Evolutionary conservation across 78 protist genomes (phyloP), one percentile per base, ranked within the genome.

Genomic region (Pigoraptor vietnamica): DNA sequence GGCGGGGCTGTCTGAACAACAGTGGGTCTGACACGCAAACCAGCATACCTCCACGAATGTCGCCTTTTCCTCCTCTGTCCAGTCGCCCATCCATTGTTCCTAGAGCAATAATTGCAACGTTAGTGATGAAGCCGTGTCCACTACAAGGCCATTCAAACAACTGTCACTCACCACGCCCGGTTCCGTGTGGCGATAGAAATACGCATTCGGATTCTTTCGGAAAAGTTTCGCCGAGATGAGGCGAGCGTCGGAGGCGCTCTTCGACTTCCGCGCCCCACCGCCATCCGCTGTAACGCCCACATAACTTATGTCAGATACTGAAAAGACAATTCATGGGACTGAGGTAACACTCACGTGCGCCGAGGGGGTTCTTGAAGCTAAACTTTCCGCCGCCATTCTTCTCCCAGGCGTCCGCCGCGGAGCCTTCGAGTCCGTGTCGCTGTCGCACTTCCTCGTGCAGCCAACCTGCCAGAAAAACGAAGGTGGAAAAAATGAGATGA

Each of bases 161-260:
- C 67, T 48, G 67, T 48, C 67, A 48, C 91, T 10, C 91, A 40
- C 91, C 82, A 10, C 40, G 86, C 93, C 88, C 33, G 93, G 93
- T 36, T 36, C 93, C 0, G n/a, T 19, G 48, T 91, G 93, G 40
- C 93, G 89, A n/a, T 91, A 91, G 23, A 91, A 91, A 36, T 56
- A 91, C 2, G 39, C 38, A 86, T 91, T 91, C 23, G 93, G 93
- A 81, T 91, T 91, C 89, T 91, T 91, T 23, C 23, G 32, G 34
- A 91, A 14, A 21, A 91, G 19, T 21, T 86, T 86, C 0, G 79
- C 1, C 9, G 90, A 6, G 23, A 35, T 2, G 29, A 6, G 0
- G 19, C 39, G 33, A 23, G 87, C 87, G 24, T 25, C 21, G 24
- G 93, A 91, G 35, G 0, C 84, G 32, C 10, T 24, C 86, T 36